A percentile compares a stretch with the other conserved stretches of the same genome.
Conservation (phyloP, 208 protist species). For the Trypanosoma conorhini region DNA sequence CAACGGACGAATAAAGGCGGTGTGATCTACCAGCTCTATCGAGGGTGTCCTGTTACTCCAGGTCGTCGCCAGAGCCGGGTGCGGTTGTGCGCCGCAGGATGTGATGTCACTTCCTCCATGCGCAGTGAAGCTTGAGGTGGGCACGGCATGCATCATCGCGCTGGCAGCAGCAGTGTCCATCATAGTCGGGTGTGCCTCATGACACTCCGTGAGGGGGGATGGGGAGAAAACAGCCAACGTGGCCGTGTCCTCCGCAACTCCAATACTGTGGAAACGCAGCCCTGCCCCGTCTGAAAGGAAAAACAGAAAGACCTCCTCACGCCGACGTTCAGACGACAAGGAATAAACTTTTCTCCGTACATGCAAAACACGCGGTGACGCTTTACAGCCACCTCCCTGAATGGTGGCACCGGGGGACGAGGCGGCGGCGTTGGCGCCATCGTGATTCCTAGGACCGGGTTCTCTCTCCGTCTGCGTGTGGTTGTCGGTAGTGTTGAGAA, state of each 20-base stretch:
- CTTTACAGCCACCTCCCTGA: not conserved
- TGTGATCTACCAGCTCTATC: constrained; percentile 1
- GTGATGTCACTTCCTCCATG: constrained; percentile 5
- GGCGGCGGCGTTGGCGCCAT: not conserved
- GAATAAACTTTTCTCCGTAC: constrained; percentile 31
- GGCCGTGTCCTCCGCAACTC: not conserved
- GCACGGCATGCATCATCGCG: not conserved
- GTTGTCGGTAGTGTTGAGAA: not conserved
- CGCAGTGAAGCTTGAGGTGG: not conserved
- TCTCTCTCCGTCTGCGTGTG: not conserved
- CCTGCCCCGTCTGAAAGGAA: constrained; percentile 59
- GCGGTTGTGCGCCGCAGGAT: not conserved
- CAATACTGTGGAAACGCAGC: constrained; percentile 47
- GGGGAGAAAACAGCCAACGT: not conserved
- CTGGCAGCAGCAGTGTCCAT: constrained; percentile 1
- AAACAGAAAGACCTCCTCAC: constrained; percentile 60
- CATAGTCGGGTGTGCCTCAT: not conserved
- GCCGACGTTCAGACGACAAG: constrained; percentile 25
- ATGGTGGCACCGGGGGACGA: not conserved
- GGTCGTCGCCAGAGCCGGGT: not conserved
- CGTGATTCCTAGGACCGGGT: not conserved
- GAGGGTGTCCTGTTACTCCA: not conserved
- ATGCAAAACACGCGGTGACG: constrained; percentile 29
- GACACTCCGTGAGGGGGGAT: not conserved
- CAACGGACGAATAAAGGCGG: constrained; percentile 36